Evolutionary conservation across 2,329 filamentous ascomycete genomes (phyloP).

Genomic region (Incumbomyces delicatus): DNA sequence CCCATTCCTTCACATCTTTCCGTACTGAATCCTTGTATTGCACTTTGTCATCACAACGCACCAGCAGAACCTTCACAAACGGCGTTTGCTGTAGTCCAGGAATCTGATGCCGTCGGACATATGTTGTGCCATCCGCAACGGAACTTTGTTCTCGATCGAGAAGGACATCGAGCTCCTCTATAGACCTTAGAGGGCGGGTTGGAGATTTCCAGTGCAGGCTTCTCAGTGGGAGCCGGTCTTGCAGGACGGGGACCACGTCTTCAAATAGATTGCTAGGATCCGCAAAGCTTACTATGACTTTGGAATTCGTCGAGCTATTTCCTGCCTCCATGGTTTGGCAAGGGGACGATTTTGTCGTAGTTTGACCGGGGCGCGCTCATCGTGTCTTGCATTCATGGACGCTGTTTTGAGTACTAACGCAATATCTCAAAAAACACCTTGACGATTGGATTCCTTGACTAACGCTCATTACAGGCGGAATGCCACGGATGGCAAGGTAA

Average conservation of each 20-base stretch:
- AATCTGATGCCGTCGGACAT: slow-evolving; percentile 74
- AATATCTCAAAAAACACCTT: background rate
- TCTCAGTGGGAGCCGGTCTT: slow-evolving; percentile 69
- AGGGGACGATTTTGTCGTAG: background rate
- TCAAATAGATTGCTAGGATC: slow-evolving; percentile 86
- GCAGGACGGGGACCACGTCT: slow-evolving; percentile 65
- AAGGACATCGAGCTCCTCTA: slow-evolving; percentile 84
- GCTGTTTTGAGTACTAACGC: background rate
- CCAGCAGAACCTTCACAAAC: slow-evolving; percentile 80
- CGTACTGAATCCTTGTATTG: slow-evolving; percentile 74
- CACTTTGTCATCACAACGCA: slow-evolving; percentile 93
- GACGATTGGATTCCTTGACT: background rate
- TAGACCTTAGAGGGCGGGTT: slow-evolving; percentile 79
- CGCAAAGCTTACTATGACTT: slow-evolving; percentile 88
- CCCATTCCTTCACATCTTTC: slow-evolving; percentile 78
- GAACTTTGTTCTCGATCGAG: slow-evolving; percentile 55
- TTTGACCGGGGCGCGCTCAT: slow-evolving; percentile 10
- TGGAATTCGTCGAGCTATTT: slow-evolving; percentile 22
- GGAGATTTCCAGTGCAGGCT: slow-evolving; percentile 98
- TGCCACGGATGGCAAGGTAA: no score
- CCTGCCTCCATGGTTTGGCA: slow-evolving; percentile 17
- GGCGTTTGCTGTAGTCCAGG: slow-evolving; percentile 85
- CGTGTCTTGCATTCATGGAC: slow-evolving; percentile 5
- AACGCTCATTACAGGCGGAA: no score
- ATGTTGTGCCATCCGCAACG: slow-evolving; percentile 23